Evolutionary conservation across 495 filamentous ascomycete species (phyloP).

Genomic region (Aspergillus bridgeri): DNA sequence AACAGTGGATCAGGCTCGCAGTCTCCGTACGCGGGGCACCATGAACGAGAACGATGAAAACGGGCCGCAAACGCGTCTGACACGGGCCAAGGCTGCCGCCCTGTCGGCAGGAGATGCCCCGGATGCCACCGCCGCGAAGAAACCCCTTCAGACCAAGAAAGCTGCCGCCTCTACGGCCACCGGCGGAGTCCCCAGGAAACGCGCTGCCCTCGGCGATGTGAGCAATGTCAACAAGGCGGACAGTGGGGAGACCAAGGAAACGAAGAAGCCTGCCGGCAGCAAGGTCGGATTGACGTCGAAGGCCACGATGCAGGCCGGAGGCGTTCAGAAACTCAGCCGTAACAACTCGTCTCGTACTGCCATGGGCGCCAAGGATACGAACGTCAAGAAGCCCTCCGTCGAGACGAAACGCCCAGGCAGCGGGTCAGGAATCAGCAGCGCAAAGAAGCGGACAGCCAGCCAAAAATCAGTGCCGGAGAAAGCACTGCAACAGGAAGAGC

Average conservation of each 20-base stretch:
- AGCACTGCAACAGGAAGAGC: slow-evolving; percentile 53
- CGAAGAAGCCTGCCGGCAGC: slow-evolving; percentile 63
- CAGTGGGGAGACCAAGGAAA: slow-evolving; percentile 52
- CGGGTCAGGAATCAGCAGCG: slow-evolving; percentile 61
- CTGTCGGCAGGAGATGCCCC: slow-evolving; percentile 54
- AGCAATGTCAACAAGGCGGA: slow-evolving; percentile 90
- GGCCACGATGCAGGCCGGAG: slow-evolving; percentile 63
- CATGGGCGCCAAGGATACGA: slow-evolving; percentile 59
- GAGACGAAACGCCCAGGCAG: slow-evolving; percentile 69
- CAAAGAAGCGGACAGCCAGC: slow-evolving; percentile 55
- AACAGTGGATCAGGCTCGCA: slow-evolving; percentile 45
- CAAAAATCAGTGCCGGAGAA: slow-evolving; percentile 58
- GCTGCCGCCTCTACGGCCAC: slow-evolving; percentile 50
- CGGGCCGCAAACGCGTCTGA: slow-evolving; percentile 71
- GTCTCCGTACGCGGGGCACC: slow-evolving; percentile 59
- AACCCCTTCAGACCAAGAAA: slow-evolving; percentile 73
- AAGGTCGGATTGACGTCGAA: slow-evolving; percentile 72
- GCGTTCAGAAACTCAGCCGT: slow-evolving; percentile 74
- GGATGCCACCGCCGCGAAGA: slow-evolving; percentile 58
- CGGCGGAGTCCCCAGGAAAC: slow-evolving; percentile 54
- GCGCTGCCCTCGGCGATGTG: slow-evolving; percentile 83
- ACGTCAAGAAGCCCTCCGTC: slow-evolving; percentile 54
- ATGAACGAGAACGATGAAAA: slow-evolving; percentile 97
- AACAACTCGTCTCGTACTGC: slow-evolving; percentile 61
- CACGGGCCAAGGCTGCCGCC: slow-evolving; percentile 85